Conservation (phyloP, 805 yeast genomes). For the Zygotorulaspora chibaensis region DNA sequence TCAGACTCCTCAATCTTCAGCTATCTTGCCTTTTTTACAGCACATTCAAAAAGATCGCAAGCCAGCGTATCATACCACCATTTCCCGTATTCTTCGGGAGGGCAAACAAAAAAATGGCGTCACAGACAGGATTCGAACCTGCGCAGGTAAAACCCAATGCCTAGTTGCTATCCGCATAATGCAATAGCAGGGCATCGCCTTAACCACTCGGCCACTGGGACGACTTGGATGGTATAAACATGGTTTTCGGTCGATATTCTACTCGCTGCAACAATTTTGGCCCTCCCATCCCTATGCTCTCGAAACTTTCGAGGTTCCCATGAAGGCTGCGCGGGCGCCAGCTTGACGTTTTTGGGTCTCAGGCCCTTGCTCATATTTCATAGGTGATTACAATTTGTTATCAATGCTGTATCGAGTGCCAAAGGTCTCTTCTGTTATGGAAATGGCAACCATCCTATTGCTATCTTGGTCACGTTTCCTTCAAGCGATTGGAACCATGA, state of each 20-base stretch:
- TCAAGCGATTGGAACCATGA: neutral
- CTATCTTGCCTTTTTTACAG: too few species aligned
- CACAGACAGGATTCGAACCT: slow-evolving; percentile 99
- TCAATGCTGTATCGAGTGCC: neutral
- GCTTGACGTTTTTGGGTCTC: too few species aligned
- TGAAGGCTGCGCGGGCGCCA: too few species aligned
- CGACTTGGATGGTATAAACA: slow-evolving; percentile 18
- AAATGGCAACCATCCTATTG: too few species aligned
- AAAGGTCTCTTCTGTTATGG: too few species aligned
- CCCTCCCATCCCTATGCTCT: too few species aligned
- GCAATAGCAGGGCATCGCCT: slow-evolving; percentile 85
- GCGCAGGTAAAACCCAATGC: slow-evolving; percentile 92
- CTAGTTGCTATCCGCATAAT: slow-evolving; percentile 45
- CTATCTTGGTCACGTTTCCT: neutral
- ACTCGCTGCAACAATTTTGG: too few species aligned
- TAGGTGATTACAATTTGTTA: too few species aligned
- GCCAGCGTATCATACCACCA: neutral
- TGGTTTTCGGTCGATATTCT: neutral
- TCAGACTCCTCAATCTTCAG: too few species aligned
- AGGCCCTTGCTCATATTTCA: too few species aligned
- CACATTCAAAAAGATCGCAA: too few species aligned
- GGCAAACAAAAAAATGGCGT: slow-evolving; percentile 56
- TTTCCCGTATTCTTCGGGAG: neutral
- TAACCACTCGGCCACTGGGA: slow-evolving; percentile 90
- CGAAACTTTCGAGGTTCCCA: too few species aligned